Evolutionary conservation across 2,329 filamentous ascomycete genomes (phyloP).

Genomic region (Colletotrichum phormii): DNA sequence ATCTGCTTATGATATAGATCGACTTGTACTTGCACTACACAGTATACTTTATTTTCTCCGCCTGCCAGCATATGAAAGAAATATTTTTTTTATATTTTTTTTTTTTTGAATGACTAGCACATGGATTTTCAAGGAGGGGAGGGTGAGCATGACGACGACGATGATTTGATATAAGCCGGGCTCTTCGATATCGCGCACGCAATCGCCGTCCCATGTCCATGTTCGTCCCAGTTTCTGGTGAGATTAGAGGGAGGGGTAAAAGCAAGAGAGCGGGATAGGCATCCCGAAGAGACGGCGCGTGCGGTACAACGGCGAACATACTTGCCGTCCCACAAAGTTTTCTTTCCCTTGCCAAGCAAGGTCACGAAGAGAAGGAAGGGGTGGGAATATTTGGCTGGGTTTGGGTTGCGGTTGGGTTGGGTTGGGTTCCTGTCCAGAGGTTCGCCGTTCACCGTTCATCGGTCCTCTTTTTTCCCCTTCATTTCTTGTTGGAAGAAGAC

Average conservation of each 20-base stretch:
- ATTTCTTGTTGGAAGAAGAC: background rate
- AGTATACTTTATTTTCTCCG: background rate
- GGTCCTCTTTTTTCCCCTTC: too few relatives aligned
- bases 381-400: background rate
- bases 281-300: background rate
- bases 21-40: background rate
- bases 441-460: too few relatives aligned
- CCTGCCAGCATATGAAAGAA: background rate
- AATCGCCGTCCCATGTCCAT: background rate
- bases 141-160: background rate
- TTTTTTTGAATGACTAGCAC: background rate
- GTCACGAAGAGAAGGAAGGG: too few relatives aligned
- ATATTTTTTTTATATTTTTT: too few relatives aligned
- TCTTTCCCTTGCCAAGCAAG: too few relatives aligned
- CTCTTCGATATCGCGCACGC: background rate
- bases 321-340: too few relatives aligned
- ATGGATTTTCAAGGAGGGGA: too few relatives aligned
- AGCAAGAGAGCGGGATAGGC: too few relatives aligned
- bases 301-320: too few relatives aligned
- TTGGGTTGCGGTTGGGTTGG: background rate
- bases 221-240: background rate
- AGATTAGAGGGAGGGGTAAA: background rate
- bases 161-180: background rate
- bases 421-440: too few relatives aligned
- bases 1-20: constrained; percentile 3